Percentiles rank a stretch among this genome's conserved stretches.
These are phyloP conservation scores for Ulota crispa DNA, from an alignment of 225 moss, liverwort and hornwort genomes.

Conservation along the genomic window DNA sequence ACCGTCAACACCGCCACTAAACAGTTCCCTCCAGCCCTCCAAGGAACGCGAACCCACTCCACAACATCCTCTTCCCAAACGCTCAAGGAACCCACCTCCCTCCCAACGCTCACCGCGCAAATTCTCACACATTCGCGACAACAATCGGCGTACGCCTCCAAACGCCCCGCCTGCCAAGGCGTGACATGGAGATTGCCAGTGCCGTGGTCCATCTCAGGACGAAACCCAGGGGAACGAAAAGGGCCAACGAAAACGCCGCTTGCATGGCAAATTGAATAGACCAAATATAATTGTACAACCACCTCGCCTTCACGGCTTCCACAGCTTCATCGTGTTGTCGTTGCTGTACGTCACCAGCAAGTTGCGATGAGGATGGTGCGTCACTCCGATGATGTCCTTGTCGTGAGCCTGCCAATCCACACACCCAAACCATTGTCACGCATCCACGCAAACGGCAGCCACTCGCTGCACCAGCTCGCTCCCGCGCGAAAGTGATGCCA, in stretches of 20 bases:
- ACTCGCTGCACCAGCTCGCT: neutral
- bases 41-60: no score
- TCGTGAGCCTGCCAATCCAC: constrained; percentile 80
- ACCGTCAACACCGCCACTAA: no score
- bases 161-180: neutral
- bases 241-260: neutral
- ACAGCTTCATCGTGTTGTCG: constrained; percentile 96
- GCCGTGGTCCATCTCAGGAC: neutral
- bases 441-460: neutral
- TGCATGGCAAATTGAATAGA: neutral
- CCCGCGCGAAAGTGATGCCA: neutral
- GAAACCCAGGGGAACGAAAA: neutral
- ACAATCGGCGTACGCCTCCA: neutral
- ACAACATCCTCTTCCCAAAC: no score
- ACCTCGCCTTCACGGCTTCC: constrained; percentile 73
- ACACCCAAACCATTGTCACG: neutral
- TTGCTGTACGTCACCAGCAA: constrained; percentile 92
- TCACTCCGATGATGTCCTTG: constrained; percentile 95
- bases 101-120: neutral
- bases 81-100: no score
- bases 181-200: neutral
- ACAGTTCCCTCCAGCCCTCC: no score
- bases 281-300: constrained; percentile 21
- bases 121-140: neutral
- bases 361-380: constrained; percentile 98